phyloP scores from a whole-genome alignment of 176 grass and related monocot genomes.

The Carex littledalei region DNA sequence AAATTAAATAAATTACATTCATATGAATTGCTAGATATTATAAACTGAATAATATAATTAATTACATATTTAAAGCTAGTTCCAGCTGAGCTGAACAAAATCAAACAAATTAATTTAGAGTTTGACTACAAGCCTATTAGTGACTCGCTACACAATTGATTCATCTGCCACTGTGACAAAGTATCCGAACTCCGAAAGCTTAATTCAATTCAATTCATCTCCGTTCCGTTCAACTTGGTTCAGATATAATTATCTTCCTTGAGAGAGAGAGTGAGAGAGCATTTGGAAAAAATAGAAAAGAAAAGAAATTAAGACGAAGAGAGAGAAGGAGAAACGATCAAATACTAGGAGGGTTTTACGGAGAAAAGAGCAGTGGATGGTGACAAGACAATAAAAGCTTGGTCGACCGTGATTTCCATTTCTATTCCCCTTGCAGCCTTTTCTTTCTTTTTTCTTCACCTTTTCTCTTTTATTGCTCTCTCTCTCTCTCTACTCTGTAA shows the following conservation, averaged over 20 bases:
- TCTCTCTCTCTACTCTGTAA: background rate
- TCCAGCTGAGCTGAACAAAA: no score
- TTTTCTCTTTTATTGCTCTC: conserved; percentile 7
- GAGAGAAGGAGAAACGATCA: background rate
- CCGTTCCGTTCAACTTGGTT: background rate
- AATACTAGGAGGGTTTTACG: conserved; percentile 18
- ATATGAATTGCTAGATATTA: no score
- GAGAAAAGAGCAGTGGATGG: conserved; percentile 19
- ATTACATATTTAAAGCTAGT: no score
- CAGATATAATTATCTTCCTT: background rate
- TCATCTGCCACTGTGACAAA: background rate
- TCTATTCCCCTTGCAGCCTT: conserved; percentile 23
- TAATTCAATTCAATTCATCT: background rate
- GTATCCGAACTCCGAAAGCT: background rate
- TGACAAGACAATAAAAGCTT: conserved; percentile 28
- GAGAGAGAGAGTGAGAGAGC: background rate
- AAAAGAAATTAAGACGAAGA: background rate
- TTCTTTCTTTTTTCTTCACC: conserved; percentile 3
- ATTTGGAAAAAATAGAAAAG: background rate
- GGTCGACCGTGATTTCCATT: conserved; percentile 31
- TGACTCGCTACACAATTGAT: background rate
- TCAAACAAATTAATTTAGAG: no score
- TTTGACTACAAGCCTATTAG: background rate
- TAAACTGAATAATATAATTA: no score
- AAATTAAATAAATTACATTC: no score